Conservation (phyloP, 1,284 basidiomycete genomes). For the Inonotus obliquus region DNA sequence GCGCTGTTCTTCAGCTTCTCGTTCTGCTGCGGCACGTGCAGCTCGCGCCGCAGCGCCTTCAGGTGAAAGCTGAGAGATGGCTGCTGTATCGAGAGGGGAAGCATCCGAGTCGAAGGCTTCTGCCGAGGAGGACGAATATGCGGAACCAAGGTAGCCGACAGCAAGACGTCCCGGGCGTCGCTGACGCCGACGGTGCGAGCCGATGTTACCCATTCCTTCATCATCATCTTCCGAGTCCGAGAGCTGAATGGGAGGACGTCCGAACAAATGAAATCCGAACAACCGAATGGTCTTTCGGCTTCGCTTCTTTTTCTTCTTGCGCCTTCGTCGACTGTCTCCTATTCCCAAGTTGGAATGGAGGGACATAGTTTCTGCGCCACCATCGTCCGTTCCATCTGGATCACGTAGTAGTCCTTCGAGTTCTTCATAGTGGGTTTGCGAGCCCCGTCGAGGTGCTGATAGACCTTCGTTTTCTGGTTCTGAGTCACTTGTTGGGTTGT, state of each 20-base stretch:
- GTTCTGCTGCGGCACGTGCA: constrained; percentile 21
- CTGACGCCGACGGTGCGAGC: neutral
- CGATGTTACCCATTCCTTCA: constrained; percentile 17
- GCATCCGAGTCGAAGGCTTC: constrained; percentile 62
- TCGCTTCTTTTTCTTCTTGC: constrained; percentile 24
- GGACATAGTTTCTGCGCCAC: constrained; percentile 57
- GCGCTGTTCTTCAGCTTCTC: constrained; percentile 10
- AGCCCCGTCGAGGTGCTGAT: constrained; percentile 31
- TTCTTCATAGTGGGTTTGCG: constrained; percentile 47
- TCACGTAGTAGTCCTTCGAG: constrained; percentile 52
- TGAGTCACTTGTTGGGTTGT: constrained; percentile 3
- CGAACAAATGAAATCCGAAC: constrained; percentile 63
- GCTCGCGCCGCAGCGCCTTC: constrained; percentile 31
- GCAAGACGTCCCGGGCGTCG: neutral
- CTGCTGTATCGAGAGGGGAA: constrained; percentile 49
- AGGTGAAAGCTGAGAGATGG: constrained; percentile 45
- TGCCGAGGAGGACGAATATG: constrained; percentile 34
- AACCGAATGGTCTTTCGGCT: constrained; percentile 39
- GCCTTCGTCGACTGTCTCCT: constrained; percentile 29
- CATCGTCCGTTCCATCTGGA: constrained; percentile 35
- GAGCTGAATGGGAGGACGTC: constrained; percentile 51
- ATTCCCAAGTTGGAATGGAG: constrained; percentile 59
- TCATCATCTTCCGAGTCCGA: constrained; percentile 47
- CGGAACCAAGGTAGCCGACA: constrained; percentile 6
- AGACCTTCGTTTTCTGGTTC: constrained; percentile 24